Conservation (phyloP, 306 rosid genomes). For the Malus orientalis region DNA sequence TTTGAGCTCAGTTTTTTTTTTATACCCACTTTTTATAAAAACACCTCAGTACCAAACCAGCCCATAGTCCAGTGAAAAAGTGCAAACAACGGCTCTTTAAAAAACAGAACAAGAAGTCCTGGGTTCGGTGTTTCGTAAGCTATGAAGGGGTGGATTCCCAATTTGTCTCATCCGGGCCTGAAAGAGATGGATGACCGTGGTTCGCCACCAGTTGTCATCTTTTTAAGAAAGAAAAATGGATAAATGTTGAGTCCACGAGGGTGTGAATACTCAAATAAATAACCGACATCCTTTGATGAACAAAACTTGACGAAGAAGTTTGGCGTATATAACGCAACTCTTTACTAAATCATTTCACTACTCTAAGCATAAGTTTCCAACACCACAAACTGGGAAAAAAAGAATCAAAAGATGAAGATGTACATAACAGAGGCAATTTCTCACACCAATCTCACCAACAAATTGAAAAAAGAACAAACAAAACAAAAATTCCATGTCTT, state of each 20-base stretch:
- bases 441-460: slow-evolving; percentile 25
- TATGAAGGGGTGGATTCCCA: too few relatives aligned
- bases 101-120: too few relatives aligned
- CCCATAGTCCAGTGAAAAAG: too few relatives aligned
- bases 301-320: background rate
- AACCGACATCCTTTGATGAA: background rate
- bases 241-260: background rate
- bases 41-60: too few relatives aligned
- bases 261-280: background rate
- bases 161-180: accelerated
- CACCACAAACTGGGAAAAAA: slow-evolving; percentile 17
- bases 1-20: too few relatives aligned
- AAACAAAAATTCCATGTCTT: background rate
- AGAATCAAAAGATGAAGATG: slow-evolving; percentile 31
- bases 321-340: background rate
- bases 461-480: slow-evolving; percentile 20
- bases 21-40: too few relatives aligned
- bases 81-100: too few relatives aligned
- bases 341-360: slow-evolving; percentile 10
- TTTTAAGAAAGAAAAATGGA: too few relatives aligned
- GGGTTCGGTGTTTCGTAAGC: too few relatives aligned
- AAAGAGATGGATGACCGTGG: accelerated
- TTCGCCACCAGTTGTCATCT: too few relatives aligned
- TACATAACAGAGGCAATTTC: slow-evolving; percentile 33
- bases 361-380: slow-evolving; percentile 27